A percentile compares a stretch with the other conserved stretches of the same genome.
These are phyloP conservation scores for Chlamydomonas applanata DNA, from an alignment of 139 green algal genomes.

Conservation along the genomic window DNA sequence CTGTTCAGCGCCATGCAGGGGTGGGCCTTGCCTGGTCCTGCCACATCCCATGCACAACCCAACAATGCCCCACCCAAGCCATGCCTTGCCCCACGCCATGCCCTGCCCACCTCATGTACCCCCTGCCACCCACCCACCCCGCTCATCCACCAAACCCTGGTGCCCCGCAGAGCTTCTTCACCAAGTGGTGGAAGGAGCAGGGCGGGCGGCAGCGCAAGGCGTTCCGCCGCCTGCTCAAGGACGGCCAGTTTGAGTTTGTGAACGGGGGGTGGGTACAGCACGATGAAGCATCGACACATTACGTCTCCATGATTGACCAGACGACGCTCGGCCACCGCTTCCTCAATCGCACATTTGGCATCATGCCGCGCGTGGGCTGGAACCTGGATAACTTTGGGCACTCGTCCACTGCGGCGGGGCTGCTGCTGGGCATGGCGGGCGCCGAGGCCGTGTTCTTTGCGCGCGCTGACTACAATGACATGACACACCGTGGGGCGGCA, in stretches of 20 bases:
- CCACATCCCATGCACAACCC: too few relatives aligned
- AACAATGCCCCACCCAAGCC: too few relatives aligned
- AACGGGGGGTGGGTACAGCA: conserved; percentile 86
- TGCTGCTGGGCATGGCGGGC: conserved; percentile 65
- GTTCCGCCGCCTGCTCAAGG: conserved; percentile 49
- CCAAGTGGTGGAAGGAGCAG: conserved; percentile 78
- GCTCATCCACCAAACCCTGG: too few relatives aligned
- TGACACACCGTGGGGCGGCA: background rate
- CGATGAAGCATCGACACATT: conserved; percentile 80
- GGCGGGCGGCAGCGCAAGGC: conserved; percentile 24
- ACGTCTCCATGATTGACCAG: conserved; percentile 89
- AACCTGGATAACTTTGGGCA: conserved; percentile 94
- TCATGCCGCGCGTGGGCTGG: conserved; percentile 67
- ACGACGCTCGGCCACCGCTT: conserved; percentile 81
- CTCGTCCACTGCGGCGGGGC: conserved; percentile 71
- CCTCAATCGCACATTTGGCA: conserved; percentile 59
- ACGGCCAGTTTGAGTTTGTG: conserved; percentile 73
- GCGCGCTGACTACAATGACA: conserved; percentile 73
- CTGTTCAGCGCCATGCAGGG: too few relatives aligned
- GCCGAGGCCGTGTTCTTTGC: conserved; percentile 86
- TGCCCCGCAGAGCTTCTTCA: conserved; percentile 67
- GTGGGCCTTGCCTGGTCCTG: too few relatives aligned
- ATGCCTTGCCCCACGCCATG: too few relatives aligned
- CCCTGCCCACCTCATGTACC: too few relatives aligned
- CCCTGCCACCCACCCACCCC: too few relatives aligned